Evolutionary conservation across 2,329 filamentous ascomycete genomes (phyloP).

Genomic region (Drechslera avenae): DNA sequence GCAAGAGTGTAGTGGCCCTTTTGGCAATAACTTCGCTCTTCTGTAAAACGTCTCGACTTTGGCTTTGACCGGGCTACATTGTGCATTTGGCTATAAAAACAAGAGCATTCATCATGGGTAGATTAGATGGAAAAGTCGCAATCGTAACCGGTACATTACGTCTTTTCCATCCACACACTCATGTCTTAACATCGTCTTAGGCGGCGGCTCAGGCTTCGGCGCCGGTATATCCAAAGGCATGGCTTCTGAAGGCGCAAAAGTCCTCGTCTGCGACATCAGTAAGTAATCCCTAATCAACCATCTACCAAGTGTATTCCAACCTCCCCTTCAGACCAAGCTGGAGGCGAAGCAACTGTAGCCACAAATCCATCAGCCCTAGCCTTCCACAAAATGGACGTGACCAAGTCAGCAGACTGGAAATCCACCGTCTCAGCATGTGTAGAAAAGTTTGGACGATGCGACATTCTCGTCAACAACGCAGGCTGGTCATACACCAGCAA

Average conservation of each 20-base stretch:
- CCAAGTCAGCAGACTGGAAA: constrained; percentile 58
- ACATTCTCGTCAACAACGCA: constrained; percentile 67
- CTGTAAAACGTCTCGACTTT: not conserved
- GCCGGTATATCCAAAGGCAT: constrained; percentile 66
- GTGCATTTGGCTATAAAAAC: not conserved
- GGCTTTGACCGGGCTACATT: not conserved
- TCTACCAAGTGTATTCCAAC: too few relatives aligned
- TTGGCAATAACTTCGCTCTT: constrained; percentile 8
- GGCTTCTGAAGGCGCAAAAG: constrained; percentile 63
- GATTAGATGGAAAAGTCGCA: constrained; percentile 61
- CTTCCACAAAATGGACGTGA: constrained; percentile 58
- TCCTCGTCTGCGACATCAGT: constrained; percentile 66
- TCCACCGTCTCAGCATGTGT: constrained; percentile 59
- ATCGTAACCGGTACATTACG: constrained; percentile 57
- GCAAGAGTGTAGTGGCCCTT: not conserved
- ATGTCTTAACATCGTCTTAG: constrained; percentile 34
- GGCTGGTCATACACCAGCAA: constrained; percentile 60
- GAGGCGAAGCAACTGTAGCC: constrained; percentile 57
- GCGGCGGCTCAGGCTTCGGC: constrained; percentile 68
- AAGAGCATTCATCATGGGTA: constrained; percentile 46
- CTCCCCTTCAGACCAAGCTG: constrained; percentile 46
- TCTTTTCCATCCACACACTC: not conserved
- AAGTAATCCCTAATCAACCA: too few relatives aligned
- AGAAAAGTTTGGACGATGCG: constrained; percentile 60
- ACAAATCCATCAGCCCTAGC: constrained; percentile 46